A percentile compares a stretch with the other conserved stretches of the same genome.
These are phyloP conservation scores for Gymnopus androsaceus DNA, from an alignment of 1,284 basidiomycete species.

Conservation along the genomic window DNA sequence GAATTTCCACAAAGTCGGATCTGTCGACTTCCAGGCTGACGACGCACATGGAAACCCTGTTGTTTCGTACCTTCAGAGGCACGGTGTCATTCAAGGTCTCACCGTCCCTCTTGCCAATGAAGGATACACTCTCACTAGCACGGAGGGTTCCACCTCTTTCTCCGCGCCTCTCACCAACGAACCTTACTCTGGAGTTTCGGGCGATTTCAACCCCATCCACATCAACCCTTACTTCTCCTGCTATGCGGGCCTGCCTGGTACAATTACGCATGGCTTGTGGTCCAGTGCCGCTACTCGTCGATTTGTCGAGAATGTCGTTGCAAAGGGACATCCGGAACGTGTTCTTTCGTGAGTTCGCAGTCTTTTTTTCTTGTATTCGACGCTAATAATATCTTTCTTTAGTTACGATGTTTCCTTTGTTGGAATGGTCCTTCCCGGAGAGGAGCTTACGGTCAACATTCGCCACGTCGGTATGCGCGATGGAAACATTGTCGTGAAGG, in stretches of 20 bases:
- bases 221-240: slow-evolving; percentile 98
- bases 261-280: slow-evolving; percentile 98
- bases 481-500: slow-evolving; percentile 90
- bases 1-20: slow-evolving; percentile 84
- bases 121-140: slow-evolving; percentile 79
- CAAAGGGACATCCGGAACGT: slow-evolving; percentile 89
- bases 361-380: slow-evolving; percentile 5
- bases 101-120: slow-evolving; percentile 80
- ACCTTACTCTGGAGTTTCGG: slow-evolving; percentile 93
- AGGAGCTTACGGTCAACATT: slow-evolving; percentile 86
- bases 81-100: slow-evolving; percentile 79
- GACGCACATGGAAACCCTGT: slow-evolving; percentile 93
- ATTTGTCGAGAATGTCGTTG: slow-evolving; percentile 92
- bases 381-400: slow-evolving; percentile 18
- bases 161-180: slow-evolving; percentile 87
- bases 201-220: slow-evolving; percentile 98
- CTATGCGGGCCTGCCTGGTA: slow-evolving; percentile 90
- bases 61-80: slow-evolving; percentile 88
- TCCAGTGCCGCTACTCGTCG: slow-evolving; percentile 92
- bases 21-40: slow-evolving; percentile 84
- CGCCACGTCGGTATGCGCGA: slow-evolving; percentile 90
- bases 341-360: slow-evolving; percentile 73
- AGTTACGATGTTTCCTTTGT: slow-evolving; percentile 93
- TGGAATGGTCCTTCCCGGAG: slow-evolving; percentile 96
- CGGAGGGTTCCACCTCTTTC: slow-evolving; percentile 62